Conservation (phyloP, 2,329 filamentous ascomycete genomes). For the Fusarium armeniacum region DNA sequence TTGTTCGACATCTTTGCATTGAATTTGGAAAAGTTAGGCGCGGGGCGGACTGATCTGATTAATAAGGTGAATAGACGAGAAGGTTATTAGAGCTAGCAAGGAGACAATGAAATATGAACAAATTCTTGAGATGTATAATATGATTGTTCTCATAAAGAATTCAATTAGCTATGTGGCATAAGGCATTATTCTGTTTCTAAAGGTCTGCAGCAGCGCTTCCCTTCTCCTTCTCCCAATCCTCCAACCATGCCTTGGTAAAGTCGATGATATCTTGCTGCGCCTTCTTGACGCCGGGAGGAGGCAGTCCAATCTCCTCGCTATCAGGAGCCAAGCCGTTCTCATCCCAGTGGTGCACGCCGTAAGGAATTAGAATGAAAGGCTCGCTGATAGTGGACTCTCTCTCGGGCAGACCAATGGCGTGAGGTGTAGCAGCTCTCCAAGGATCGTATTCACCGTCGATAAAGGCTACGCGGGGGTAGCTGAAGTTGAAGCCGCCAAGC, state of each 20-base stretch:
- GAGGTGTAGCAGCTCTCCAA: conserved; percentile 81
- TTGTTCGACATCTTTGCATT: conserved; percentile 59
- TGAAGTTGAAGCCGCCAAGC: conserved; percentile 79
- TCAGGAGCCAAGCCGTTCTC: conserved; percentile 73
- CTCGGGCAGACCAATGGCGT: conserved; percentile 71
- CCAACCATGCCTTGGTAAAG: conserved; percentile 77
- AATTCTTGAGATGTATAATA: not conserved
- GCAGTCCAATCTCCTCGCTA: conserved; percentile 71
- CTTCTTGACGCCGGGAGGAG: conserved; percentile 70
- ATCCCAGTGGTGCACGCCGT: conserved; percentile 87
- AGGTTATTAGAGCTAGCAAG: conserved; percentile 45
- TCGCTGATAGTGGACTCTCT: conserved; percentile 73
- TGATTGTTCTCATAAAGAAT: not conserved
- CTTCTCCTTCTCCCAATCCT: conserved; percentile 64
- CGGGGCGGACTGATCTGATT: conserved; percentile 56
- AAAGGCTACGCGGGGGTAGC: conserved; percentile 80
- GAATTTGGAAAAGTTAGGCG: conserved; percentile 58
- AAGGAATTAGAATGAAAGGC: conserved; percentile 79
- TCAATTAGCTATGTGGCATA: not conserved
- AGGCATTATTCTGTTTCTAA: not conserved
- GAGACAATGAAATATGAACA: not conserved
- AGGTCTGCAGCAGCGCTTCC: conserved; percentile 18
- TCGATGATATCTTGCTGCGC: conserved; percentile 70
- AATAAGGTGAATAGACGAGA: conserved; percentile 58
- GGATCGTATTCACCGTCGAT: conserved; percentile 85